A percentile compares a stretch with the other conserved stretches of the same genome.
phyloP scores from a whole-genome alignment of 2,329 filamentous ascomycete species.

The Torrubiellomyces zombiae region DNA sequence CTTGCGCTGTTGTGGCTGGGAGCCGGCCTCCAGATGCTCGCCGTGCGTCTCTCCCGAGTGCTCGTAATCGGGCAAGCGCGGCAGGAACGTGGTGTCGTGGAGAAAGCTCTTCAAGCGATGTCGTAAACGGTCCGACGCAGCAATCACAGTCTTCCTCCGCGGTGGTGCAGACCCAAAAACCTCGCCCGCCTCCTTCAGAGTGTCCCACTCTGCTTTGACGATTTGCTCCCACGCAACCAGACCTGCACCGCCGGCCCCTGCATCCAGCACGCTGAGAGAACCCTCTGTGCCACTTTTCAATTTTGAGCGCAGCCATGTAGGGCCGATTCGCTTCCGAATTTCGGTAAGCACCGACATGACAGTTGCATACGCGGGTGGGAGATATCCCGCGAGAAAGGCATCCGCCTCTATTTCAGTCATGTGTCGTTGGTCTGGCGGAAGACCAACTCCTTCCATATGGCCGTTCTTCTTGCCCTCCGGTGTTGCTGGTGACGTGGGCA shows the following conservation, averaged over 20 bases:
- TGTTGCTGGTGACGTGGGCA: constrained; percentile 65
- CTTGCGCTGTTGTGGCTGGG: constrained; percentile 46
- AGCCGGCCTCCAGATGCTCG: constrained; percentile 40
- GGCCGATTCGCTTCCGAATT: constrained; percentile 54
- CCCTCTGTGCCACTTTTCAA: constrained; percentile 38
- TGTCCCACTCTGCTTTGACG: constrained; percentile 63
- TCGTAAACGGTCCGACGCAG: constrained; percentile 58
- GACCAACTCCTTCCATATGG: constrained; percentile 46
- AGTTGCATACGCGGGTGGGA: constrained; percentile 57
- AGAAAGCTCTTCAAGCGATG: constrained; percentile 61
- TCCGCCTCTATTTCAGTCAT: constrained; percentile 67
- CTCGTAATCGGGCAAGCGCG: constrained; percentile 75
- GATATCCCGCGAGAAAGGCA: constrained; percentile 49
- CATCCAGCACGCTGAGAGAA: constrained; percentile 52
- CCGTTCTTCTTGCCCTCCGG: constrained; percentile 38
- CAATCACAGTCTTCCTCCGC: constrained; percentile 67
- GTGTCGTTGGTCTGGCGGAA: constrained; percentile 44
- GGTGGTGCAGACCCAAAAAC: constrained; percentile 28
- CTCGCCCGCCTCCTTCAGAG: constrained; percentile 38
- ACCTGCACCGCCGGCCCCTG: constrained; percentile 56
- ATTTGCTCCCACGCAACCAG: constrained; percentile 65
- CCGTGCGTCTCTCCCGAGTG: constrained; percentile 44
- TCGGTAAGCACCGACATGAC: constrained; percentile 53
- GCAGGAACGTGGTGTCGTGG: constrained; percentile 81
- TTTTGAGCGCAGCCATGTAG: constrained; percentile 50